Base-by-base conservation (phyloP, 1,139 yeast species). In the Blastobotrys raffinosifermentans region DNA sequence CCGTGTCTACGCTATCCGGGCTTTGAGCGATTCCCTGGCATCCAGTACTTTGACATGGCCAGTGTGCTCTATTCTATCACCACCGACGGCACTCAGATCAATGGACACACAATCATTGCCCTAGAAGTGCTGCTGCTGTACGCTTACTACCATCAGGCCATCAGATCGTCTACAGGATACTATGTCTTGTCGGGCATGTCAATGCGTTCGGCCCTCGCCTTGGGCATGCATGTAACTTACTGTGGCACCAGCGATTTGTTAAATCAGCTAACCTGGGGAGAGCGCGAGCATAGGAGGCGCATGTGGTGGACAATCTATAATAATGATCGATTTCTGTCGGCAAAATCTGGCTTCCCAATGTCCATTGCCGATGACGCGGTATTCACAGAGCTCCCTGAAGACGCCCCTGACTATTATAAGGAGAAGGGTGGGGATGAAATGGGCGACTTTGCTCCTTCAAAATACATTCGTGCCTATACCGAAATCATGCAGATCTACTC, bases 261-360 rank as follows among this genome's bases (percentile, higher is more conserved):
- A n/a, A 22, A 42, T 15, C 53, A 50, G 29, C 38, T 49, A 6
- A 6, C 15, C 15, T 14, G 11, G 27, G 15, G 11, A 25, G 29
- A 26, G 15, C 34, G 34, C n/a, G 95, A 85, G 49, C 94, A 85
- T 57, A 66, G 93, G 47, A 67, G 94, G 53, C 65, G 95, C 48
- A 63, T 85, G 15, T 85, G 94, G 91, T 85, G 95, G 95, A 83
- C 94, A 0, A 89, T 84, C 8, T 84, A 83, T 59, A 83, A 83
- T 84, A 80, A 80, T 53, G 95, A 85, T 61, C 63, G 94, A 56
- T 84, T 84, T 86, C 63, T 84, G 31, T 79, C 87, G 14, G 80
- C 93, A 9, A 85, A 85, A 53, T 89, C 91, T 1, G 95, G 95
- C 0, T 64, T 84, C 26, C 94, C 95, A 0, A 60, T 83, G 31